A percentile compares a stretch with the other conserved stretches of the same genome.
phyloP scores from a whole-genome alignment of 768 basidiomycete genomes.

The Lanmaoa pseudosensibilis region DNA sequence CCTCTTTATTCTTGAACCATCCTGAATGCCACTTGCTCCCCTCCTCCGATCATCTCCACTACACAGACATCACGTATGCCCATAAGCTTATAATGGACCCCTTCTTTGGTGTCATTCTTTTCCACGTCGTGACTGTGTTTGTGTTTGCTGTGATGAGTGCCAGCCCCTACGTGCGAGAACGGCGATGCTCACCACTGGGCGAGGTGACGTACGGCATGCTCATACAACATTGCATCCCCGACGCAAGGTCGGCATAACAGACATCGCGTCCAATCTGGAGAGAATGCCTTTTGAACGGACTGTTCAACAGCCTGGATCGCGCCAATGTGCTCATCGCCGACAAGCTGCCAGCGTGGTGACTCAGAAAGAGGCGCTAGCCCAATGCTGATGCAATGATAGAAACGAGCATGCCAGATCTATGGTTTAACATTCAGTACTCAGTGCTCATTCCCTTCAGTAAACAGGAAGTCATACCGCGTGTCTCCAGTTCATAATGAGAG shows the following conservation, averaged over 20 bases:
- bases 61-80: neutral
- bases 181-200: neutral
- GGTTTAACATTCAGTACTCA: neutral
- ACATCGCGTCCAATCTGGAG: constrained; percentile 7
- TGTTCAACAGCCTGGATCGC: constrained; percentile 8
- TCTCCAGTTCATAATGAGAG: constrained; percentile 12
- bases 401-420: constrained; percentile 14
- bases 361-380: neutral
- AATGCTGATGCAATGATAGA: constrained; percentile 4
- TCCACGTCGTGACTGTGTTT: constrained; percentile 3
- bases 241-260: constrained; percentile 11
- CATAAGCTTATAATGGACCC: constrained; percentile 1
- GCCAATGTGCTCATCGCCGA: constrained; percentile 6
- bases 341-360: constrained; percentile 8
- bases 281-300: neutral
- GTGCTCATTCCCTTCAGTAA: neutral
- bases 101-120: neutral
- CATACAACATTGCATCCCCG: neutral
- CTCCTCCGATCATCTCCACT: constrained; percentile 1
- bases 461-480: constrained; percentile 5
- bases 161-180: too few relatives aligned
- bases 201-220: constrained; percentile 1
- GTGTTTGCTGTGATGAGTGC: neutral
- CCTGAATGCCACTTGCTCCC: constrained; percentile 1
- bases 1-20: constrained; percentile 8